These are phyloP conservation scores for Aspergillus olivimuriae DNA, from an alignment of 495 filamentous ascomycete genomes.

Conservation along the genomic window DNA sequence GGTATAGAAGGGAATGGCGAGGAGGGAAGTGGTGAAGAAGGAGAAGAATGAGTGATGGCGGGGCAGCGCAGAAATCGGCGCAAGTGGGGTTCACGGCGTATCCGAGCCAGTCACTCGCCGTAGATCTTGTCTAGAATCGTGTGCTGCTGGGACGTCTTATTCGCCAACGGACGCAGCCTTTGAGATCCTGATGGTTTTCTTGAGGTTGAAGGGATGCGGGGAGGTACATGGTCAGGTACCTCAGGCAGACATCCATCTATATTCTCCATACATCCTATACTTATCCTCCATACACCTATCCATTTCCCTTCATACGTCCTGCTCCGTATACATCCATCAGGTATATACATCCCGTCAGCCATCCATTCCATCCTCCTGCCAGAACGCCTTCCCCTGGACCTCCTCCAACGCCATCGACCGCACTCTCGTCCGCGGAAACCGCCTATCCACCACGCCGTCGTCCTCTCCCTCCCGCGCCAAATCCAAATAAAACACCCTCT, in stretches of 20 bases:
- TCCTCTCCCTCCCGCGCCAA: slow-evolving; percentile 10
- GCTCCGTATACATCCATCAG: neutral
- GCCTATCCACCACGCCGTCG: slow-evolving; percentile 21
- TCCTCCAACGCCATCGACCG: slow-evolving; percentile 16
- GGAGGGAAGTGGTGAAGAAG: slow-evolving; percentile 1
- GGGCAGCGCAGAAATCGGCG: no score
- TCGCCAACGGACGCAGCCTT: no score
- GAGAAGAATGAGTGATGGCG: neutral
- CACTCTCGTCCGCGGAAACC: slow-evolving; percentile 37
- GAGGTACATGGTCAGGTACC: no score
- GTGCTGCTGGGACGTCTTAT: no score
- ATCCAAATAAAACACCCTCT: slow-evolving; percentile 34
- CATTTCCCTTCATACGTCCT: no score
- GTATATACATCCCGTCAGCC: neutral
- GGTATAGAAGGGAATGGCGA: slow-evolving; percentile 5
- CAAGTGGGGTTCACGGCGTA: neutral
- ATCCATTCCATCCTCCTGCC: neutral
- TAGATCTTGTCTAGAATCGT: no score
- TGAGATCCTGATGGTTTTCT: no score
- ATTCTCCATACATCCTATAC: no score
- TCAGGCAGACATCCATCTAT: no score
- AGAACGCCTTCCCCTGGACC: slow-evolving; percentile 24
- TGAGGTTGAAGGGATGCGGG: no score
- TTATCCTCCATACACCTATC: no score
- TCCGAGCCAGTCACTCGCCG: neutral